phyloP scores from a whole-genome alignment of 306 rosid species.

The Gastrolobium villosum region DNA sequence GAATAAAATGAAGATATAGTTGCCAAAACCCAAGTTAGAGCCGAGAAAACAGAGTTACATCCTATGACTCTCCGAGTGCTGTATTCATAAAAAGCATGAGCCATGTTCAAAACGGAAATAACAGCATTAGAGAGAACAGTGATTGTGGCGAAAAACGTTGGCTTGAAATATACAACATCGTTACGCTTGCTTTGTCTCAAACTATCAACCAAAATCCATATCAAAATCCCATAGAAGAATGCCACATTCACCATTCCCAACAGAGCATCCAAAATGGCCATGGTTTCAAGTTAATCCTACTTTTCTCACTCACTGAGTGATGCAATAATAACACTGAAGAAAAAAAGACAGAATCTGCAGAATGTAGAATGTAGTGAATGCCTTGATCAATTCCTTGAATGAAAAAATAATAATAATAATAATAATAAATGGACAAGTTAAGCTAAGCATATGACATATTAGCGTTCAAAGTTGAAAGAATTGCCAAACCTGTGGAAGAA shows the following conservation, averaged over 20 bases:
- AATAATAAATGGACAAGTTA: not conserved
- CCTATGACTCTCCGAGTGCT: conserved; percentile 39
- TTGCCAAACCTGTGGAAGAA: too few relatives aligned
- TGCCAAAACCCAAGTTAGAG: conserved; percentile 74
- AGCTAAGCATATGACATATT: too few relatives aligned
- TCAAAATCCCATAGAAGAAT: conserved; percentile 59
- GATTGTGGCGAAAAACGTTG: conserved; percentile 31
- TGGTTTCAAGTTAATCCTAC: not conserved
- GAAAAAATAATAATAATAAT: not conserved
- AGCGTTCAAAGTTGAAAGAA: too few relatives aligned
- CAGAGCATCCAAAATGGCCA: conserved; percentile 47
- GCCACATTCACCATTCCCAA: conserved; percentile 57
- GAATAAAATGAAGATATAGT: conserved; percentile 59
- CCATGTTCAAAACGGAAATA: conserved; percentile 58
- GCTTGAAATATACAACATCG: conserved; percentile 27
- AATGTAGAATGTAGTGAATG: not conserved
- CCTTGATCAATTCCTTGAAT: too few relatives aligned
- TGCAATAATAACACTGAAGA: not conserved
- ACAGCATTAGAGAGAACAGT: conserved; percentile 50
- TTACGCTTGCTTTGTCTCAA: conserved; percentile 48
- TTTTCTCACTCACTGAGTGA: not conserved
- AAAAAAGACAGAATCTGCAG: not conserved
- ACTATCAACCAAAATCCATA: conserved; percentile 66
- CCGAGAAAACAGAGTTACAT: conserved; percentile 46
- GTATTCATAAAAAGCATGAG: conserved; percentile 57